Evolutionary conservation across 768 basidiomycete species (phyloP).

Genomic region (Chalciporus chontae): DNA sequence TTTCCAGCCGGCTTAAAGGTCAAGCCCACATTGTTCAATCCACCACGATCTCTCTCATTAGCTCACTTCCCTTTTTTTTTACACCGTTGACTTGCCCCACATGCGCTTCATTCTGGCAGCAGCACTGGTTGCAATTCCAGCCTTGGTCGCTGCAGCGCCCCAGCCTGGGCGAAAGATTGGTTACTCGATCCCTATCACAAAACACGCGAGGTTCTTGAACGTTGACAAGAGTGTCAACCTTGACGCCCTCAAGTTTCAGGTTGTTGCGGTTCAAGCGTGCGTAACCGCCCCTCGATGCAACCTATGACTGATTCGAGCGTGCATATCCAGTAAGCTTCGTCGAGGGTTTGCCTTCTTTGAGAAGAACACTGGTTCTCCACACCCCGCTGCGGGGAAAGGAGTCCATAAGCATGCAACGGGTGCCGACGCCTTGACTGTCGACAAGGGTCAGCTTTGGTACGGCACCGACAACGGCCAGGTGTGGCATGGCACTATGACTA

Average conservation of each 20-base stretch:
- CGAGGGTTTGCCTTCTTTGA: neutral
- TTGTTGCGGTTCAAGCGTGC: conserved; percentile 5
- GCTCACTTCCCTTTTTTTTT: no score
- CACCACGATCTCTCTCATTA: no score
- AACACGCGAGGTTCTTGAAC: conserved; percentile 5
- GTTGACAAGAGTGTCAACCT: conserved; percentile 4
- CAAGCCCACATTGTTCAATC: no score
- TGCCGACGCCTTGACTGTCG: neutral
- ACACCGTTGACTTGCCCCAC: neutral
- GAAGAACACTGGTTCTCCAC: neutral
- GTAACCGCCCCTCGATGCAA: neutral
- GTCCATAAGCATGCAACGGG: neutral
- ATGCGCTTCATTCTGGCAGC: conserved; percentile 11
- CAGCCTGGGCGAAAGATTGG: neutral
- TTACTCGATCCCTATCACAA: conserved; percentile 7
- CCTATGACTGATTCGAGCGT: neutral
- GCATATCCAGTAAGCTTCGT: neutral
- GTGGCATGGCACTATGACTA: conserved; percentile 7
- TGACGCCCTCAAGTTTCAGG: conserved; percentile 5
- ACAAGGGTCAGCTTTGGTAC: neutral
- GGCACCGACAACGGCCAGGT: neutral
- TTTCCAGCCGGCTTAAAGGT: no score
- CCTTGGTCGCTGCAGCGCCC: conserved; percentile 7
- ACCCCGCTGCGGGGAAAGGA: neutral
- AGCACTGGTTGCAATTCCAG: conserved; percentile 3